phyloP scores from a whole-genome alignment of 2,329 filamentous ascomycete genomes.

The Fusarium armeniacum region DNA sequence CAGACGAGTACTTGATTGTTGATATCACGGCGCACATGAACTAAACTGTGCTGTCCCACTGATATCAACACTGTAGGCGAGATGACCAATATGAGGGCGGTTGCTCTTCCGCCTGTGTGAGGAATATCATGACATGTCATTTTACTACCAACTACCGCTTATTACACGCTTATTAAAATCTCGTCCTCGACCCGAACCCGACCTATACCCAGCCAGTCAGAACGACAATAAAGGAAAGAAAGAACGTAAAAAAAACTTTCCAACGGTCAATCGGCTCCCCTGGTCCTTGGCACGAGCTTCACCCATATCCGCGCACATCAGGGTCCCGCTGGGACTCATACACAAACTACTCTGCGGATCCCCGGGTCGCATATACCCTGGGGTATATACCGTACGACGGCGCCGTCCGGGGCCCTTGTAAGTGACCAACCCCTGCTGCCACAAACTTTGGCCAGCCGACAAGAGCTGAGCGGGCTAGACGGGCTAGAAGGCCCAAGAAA shows the following conservation, averaged over 20 bases:
- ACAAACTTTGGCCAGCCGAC: constrained; percentile 20
- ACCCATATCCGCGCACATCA: constrained; percentile 1
- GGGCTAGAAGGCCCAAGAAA: background rate
- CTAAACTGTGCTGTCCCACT: constrained; percentile 2
- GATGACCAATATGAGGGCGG: constrained; percentile 17
- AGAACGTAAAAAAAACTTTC: background rate
- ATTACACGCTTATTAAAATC: constrained; percentile 3
- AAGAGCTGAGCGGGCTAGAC: constrained; percentile 6
- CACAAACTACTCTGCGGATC: constrained; percentile 2
- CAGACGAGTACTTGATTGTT: background rate
- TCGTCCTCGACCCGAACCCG: background rate
- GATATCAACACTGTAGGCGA: constrained; percentile 14
- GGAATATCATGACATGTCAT: constrained; percentile 9
- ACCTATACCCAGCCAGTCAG: constrained; percentile 7
- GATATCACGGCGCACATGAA: background rate
- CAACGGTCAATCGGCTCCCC: constrained; percentile 15
- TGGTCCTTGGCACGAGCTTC: constrained; percentile 14
- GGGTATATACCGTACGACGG: constrained; percentile 37
- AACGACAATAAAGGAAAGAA: constrained; percentile 6
- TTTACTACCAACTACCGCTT: background rate
- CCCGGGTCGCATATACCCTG: constrained; percentile 6
- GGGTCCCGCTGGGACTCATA: constrained; percentile 3
- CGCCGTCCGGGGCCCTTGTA: constrained; percentile 31
- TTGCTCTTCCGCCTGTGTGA: constrained; percentile 18
- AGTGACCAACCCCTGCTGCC: constrained; percentile 25